These are phyloP conservation scores for Solanum lycopersicoides DNA, from an alignment of 257 asterid genomes.

Conservation along the genomic window DNA sequence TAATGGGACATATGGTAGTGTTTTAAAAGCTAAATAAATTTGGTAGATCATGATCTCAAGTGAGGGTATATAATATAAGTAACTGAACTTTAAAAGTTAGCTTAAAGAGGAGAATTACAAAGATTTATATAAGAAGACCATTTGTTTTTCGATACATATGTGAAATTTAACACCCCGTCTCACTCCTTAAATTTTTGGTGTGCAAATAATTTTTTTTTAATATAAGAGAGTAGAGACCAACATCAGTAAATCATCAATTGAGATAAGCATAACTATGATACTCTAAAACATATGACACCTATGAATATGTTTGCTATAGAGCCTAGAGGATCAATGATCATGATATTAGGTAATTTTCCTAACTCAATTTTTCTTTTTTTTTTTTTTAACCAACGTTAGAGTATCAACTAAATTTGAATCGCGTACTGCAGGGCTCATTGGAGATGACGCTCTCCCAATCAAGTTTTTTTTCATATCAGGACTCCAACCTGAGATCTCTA, in stretches of 20 bases:
- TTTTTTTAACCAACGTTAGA: no score
- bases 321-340: background rate
- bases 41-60: background rate
- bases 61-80: background rate
- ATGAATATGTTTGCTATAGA: background rate
- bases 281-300: background rate
- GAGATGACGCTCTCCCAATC: no score
- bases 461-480: no score
- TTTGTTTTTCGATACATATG: background rate
- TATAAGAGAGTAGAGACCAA: background rate
- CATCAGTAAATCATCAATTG: background rate
- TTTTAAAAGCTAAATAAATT: background rate
- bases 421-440: no score
- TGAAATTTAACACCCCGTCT: background rate
- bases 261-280: rapidly evolving
- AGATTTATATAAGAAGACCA: background rate
- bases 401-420: no score
- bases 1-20: background rate
- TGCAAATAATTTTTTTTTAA: background rate
- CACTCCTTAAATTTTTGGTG: background rate
- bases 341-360: background rate
- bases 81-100: no score
- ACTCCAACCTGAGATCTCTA: no score
- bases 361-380: background rate
- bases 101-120: background rate